These are phyloP conservation scores for Phytopythium mirpurense DNA, from an alignment of 352 stramenopile species.

Conservation along the genomic window DNA sequence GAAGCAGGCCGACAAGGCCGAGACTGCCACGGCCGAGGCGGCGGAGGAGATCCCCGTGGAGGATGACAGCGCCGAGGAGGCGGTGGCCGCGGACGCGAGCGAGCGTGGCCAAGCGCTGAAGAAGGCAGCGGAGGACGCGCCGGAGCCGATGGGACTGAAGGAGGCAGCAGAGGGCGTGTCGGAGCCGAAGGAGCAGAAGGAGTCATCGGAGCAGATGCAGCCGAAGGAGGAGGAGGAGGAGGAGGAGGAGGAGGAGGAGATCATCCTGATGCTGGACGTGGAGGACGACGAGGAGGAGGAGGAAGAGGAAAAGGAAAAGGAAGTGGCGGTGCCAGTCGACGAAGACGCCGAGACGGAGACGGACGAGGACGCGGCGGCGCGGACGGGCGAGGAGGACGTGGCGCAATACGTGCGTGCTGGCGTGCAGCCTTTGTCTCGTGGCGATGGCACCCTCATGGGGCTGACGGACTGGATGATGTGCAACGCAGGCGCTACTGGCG, in stretches of 20 bases:
- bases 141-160: no score
- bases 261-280: constrained; percentile 25
- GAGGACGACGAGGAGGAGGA: constrained; percentile 19
- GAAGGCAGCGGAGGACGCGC: neutral
- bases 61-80: constrained; percentile 9
- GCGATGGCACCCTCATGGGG: no score
- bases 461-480: constrained; percentile 1
- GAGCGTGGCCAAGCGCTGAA: constrained; percentile 1
- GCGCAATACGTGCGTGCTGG: constrained; percentile 23
- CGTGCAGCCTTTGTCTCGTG: neutral
- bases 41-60: constrained; percentile 18
- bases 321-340: constrained; percentile 32
- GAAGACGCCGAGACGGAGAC: constrained; percentile 19
- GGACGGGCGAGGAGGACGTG: constrained; percentile 41
- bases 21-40: constrained; percentile 2
- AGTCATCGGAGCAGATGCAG: no score
- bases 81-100: constrained; percentile 1
- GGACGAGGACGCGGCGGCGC: constrained; percentile 20
- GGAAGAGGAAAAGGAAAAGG: constrained; percentile 33
- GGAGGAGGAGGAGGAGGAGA: constrained; percentile 13
- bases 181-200: no score
- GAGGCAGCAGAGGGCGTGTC: no score
- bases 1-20: neutral
- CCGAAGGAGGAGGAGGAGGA: constrained; percentile 12
- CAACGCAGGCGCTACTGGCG: constrained; percentile 35